Evolutionary conservation across 805 yeast genomes (phyloP).

Genomic region (Nakazawaea siamensis): DNA sequence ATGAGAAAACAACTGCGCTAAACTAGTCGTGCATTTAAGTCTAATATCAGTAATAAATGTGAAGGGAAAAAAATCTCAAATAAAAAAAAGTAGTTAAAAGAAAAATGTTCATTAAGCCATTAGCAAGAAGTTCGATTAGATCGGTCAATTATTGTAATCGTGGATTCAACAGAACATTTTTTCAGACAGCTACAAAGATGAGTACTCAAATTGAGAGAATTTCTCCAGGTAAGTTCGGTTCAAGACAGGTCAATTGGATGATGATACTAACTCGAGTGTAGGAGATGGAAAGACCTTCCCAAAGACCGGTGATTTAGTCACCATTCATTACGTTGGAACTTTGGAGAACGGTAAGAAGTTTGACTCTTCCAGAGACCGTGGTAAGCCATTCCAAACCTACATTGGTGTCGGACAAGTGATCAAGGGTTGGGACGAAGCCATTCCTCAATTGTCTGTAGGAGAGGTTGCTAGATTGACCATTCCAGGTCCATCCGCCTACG

Average conservation of each 20-base stretch:
- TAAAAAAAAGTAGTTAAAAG: neutral
- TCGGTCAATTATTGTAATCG: constrained; percentile 1
- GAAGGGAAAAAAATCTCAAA: neutral
- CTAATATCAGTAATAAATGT: too few species aligned
- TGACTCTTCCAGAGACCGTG: constrained; percentile 93
- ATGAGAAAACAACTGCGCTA: too few species aligned
- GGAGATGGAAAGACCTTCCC: constrained; percentile 91
- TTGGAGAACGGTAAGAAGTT: constrained; percentile 93
- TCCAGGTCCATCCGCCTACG: constrained; percentile 91
- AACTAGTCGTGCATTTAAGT: too few species aligned
- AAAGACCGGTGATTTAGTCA: constrained; percentile 75
- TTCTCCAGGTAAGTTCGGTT: constrained; percentile 12
- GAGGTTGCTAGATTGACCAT: constrained; percentile 89
- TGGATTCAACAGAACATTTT: constrained; percentile 9
- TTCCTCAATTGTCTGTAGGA: constrained; percentile 87
- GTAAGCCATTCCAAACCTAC: constrained; percentile 87
- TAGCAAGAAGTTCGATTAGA: constrained; percentile 10
- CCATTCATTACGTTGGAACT: constrained; percentile 95
- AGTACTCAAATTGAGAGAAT: constrained; percentile 12
- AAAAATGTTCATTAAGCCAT: constrained; percentile 5
- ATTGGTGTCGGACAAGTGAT: constrained; percentile 97
- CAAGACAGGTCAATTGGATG: neutral
- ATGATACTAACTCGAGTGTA: constrained; percentile 14
- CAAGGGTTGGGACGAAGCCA: constrained; percentile 94
- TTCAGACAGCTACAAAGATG: constrained; percentile 9